phyloP scores from a whole-genome alignment of 75 land plant genomes.

The Sequoiadendron giganteum region DNA sequence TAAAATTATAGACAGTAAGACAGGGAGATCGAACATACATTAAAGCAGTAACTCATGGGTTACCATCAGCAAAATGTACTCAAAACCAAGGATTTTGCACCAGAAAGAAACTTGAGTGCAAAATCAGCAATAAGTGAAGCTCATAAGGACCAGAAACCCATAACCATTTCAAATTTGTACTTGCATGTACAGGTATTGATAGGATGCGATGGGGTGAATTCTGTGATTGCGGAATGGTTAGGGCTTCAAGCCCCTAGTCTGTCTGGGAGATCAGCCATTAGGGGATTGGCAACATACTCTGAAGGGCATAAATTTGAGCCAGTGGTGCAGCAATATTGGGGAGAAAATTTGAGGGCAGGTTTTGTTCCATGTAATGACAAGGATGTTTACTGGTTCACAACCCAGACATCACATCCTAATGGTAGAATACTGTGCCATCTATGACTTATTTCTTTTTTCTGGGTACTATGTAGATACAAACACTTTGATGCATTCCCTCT shows the following conservation, averaged over 20 bases:
- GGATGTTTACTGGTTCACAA: constrained; percentile 38
- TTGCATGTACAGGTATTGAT: constrained; percentile 30
- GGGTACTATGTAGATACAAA: background rate
- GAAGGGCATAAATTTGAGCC: constrained; percentile 30
- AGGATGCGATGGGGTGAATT: constrained; percentile 49
- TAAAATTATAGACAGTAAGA: background rate
- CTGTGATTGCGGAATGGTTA: constrained; percentile 38
- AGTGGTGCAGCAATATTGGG: constrained; percentile 18
- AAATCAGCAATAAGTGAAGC: background rate
- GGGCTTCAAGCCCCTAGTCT: constrained; percentile 25
- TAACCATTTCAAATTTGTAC: background rate
- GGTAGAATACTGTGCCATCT: background rate
- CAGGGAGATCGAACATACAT: background rate
- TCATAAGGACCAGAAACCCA: background rate
- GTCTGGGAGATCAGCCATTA: constrained; percentile 32
- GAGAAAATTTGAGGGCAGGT: constrained; percentile 26
- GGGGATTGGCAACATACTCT: constrained; percentile 37
- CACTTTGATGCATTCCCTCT: background rate
- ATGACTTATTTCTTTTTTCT: background rate
- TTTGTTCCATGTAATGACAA: constrained; percentile 28
- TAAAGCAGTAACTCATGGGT: background rate
- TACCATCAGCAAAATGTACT: background rate
- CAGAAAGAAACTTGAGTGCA: background rate
- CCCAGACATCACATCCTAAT: background rate
- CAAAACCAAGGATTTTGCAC: background rate